Evolutionary conservation across 345 rosid species (phyloP).

Genomic region (Citrus medica): DNA sequence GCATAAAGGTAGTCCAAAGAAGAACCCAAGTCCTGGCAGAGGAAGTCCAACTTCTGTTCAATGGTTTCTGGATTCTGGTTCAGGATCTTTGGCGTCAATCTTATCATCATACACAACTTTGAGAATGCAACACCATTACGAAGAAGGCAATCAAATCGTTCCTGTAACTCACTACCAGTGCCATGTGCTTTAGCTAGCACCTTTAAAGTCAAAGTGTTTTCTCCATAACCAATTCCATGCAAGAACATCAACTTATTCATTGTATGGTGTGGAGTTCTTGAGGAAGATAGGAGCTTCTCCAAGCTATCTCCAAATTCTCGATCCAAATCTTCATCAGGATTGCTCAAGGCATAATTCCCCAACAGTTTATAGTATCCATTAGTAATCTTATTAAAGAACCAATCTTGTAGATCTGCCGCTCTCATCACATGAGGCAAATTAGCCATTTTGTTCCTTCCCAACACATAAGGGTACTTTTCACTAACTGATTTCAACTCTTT

Average conservation of each 20-base stretch:
- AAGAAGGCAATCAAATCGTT: slow-evolving; percentile 45
- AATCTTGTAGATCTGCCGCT: slow-evolving; percentile 35
- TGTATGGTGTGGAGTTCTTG: slow-evolving; percentile 34
- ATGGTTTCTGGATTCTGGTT: slow-evolving; percentile 53
- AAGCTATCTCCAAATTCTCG: slow-evolving; percentile 37
- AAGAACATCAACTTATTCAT: slow-evolving; percentile 51
- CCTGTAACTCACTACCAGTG: slow-evolving; percentile 42
- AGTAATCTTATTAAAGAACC: slow-evolving; percentile 44
- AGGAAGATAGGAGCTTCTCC: slow-evolving; percentile 31
- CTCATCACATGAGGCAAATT: slow-evolving; percentile 57
- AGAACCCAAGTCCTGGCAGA: slow-evolving; percentile 39
- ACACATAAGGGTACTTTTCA: slow-evolving; percentile 29
- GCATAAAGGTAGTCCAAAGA: slow-evolving; percentile 40
- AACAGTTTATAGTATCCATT: slow-evolving; percentile 43
- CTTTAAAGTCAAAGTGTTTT: slow-evolving; percentile 49
- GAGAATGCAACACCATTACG: slow-evolving; percentile 43
- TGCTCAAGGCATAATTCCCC: slow-evolving; percentile 34
- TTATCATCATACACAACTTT: slow-evolving; percentile 43
- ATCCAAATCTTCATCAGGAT: slow-evolving; percentile 43
- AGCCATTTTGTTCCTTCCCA: slow-evolving; percentile 54
- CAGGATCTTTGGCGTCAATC: slow-evolving; percentile 47
- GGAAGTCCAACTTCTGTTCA: slow-evolving; percentile 45
- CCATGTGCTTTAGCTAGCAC: slow-evolving; percentile 48
- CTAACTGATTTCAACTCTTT: slow-evolving; percentile 30
- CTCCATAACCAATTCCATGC: slow-evolving; percentile 62